These are phyloP conservation scores for Umbilicaria muhlenbergii DNA, from an alignment of 495 filamentous ascomycete genomes.

Conservation along the genomic window DNA sequence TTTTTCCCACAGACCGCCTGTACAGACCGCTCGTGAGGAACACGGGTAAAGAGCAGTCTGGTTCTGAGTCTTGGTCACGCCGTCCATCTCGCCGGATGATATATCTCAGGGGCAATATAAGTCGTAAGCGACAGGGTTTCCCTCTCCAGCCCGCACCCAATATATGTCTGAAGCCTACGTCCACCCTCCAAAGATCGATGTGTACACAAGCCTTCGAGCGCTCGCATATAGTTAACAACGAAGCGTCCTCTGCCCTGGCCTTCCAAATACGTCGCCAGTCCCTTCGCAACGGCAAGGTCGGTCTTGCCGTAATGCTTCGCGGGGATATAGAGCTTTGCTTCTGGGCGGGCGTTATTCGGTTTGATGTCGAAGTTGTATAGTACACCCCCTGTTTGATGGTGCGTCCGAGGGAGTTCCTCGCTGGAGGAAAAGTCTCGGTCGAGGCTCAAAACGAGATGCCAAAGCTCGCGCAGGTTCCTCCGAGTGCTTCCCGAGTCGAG, in stretches of 20 bases:
- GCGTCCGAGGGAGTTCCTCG: slow-evolving; percentile 1
- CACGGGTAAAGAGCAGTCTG: too few relatives aligned
- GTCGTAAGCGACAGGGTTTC: neutral
- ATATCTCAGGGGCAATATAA: neutral
- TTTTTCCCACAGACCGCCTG: too few relatives aligned
- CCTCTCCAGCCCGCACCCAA: neutral
- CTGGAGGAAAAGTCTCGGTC: slow-evolving; percentile 5
- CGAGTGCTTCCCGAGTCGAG: slow-evolving; percentile 1
- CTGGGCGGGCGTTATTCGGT: slow-evolving; percentile 9
- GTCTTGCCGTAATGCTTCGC: slow-evolving; percentile 16
- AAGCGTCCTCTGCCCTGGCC: slow-evolving; percentile 4
- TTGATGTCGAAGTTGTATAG: slow-evolving; percentile 22
- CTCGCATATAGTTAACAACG: neutral
- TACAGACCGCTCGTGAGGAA: too few relatives aligned
- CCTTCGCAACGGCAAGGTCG: slow-evolving; percentile 9
- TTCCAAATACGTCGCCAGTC: slow-evolving; percentile 9
- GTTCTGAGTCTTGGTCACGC: too few relatives aligned
- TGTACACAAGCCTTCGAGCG: neutral
- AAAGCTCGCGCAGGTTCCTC: slow-evolving; percentile 8
- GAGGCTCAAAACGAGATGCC: slow-evolving; percentile 7
- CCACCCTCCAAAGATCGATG: neutral
- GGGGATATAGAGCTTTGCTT: slow-evolving; percentile 21
- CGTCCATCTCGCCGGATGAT: neutral
- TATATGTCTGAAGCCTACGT: neutral
- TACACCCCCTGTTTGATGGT: slow-evolving; percentile 23